Conservation (phyloP, 2,329 filamentous ascomycete genomes). For the Acephala macrosclerotiorum region DNA sequence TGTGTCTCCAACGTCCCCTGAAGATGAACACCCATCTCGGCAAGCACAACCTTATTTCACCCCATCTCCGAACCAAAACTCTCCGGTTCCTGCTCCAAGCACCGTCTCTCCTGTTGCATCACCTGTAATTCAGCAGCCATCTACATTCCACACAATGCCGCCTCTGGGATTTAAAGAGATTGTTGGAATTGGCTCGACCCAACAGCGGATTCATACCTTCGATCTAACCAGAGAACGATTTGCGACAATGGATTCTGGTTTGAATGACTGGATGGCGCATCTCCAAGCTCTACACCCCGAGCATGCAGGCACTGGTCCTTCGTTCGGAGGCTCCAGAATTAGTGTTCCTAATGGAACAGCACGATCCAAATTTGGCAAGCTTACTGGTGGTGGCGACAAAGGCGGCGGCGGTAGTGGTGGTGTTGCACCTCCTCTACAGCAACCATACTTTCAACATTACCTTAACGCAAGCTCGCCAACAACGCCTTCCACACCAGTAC, state of each 20-base stretch:
- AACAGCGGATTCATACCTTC: constrained; percentile 77
- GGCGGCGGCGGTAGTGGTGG: neutral
- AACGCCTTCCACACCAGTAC: constrained; percentile 31
- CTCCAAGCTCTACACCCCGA: constrained; percentile 57
- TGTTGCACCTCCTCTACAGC: constrained; percentile 45
- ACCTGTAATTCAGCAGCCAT: constrained; percentile 15
- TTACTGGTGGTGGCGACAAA: constrained; percentile 16
- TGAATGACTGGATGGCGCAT: constrained; percentile 65
- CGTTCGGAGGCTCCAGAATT: constrained; percentile 28
- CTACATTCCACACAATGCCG: constrained; percentile 20
- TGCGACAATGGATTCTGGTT: constrained; percentile 75
- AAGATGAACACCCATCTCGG: constrained; percentile 49
- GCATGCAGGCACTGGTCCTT: constrained; percentile 48
- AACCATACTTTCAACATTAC: constrained; percentile 64
- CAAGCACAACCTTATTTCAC: constrained; percentile 34
- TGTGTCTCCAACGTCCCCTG: constrained; percentile 47
- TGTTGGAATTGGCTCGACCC: constrained; percentile 67
- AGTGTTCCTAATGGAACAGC: constrained; percentile 28
- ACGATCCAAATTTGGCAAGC: constrained; percentile 36
- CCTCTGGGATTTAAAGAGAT: constrained; percentile 73
- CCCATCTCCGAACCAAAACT: constrained; percentile 20
- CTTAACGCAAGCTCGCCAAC: constrained; percentile 55
- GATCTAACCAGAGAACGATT: constrained; percentile 76
- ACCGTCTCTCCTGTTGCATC: constrained; percentile 29
- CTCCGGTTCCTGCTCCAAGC: constrained; percentile 23